Evolutionary conservation across 2,329 filamentous ascomycete genomes (phyloP).

Genomic region (Aspergillus sp.): DNA sequence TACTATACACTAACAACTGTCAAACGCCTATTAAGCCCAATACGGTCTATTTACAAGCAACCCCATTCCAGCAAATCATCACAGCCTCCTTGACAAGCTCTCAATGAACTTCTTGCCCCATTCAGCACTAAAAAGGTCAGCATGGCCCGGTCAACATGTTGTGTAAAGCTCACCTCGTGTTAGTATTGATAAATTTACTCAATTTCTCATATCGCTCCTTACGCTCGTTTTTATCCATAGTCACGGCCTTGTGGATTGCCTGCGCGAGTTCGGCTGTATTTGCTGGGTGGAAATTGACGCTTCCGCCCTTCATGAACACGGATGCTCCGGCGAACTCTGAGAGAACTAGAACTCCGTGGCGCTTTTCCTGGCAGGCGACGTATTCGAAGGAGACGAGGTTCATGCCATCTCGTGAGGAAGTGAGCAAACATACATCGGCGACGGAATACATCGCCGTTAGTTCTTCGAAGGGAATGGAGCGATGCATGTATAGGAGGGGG

Average conservation of each 20-base stretch:
- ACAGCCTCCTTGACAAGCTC: conserved; percentile 12
- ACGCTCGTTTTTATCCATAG: conserved; percentile 75
- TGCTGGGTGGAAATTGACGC: conserved; percentile 88
- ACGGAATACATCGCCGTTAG: conserved; percentile 87
- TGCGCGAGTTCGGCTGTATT: conserved; percentile 88
- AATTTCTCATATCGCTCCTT: conserved; percentile 75
- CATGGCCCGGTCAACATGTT: neutral
- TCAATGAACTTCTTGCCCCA: conserved; percentile 28
- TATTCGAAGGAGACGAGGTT: conserved; percentile 97
- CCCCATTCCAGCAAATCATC: no score
- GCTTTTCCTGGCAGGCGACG: conserved; percentile 79
- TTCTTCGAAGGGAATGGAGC: conserved; percentile 87
- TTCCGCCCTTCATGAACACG: conserved; percentile 72
- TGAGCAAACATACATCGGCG: conserved; percentile 81
- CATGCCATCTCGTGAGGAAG: conserved; percentile 90
- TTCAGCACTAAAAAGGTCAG: conserved; percentile 18
- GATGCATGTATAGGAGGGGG: conserved; percentile 93
- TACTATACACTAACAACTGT: no score
- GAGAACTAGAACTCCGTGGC: conserved; percentile 84
- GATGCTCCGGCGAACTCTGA: conserved; percentile 95
- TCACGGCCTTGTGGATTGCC: conserved; percentile 78
- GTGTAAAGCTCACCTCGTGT: conserved; percentile 57
- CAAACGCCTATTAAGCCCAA: no score
- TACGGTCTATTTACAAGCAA: neutral
- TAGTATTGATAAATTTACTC: conserved; percentile 83